These are phyloP conservation scores for Ilex aquifolium DNA, from an alignment of 257 asterid genomes.

Conservation along the genomic window DNA sequence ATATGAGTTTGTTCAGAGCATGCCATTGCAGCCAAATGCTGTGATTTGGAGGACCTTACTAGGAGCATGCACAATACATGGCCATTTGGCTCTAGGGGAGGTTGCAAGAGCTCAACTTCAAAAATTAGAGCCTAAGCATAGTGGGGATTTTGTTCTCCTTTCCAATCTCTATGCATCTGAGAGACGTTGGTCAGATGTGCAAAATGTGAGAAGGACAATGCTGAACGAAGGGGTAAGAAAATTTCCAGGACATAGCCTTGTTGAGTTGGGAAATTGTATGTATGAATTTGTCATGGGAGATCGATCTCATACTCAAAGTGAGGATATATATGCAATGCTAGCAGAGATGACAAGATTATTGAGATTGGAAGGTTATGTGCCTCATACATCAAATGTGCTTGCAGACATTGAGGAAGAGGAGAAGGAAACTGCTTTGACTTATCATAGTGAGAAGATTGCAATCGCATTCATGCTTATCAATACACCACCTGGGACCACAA, in stretches of 20 bases:
- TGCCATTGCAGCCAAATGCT: background rate
- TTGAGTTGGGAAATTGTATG: background rate
- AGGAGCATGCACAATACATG: background rate
- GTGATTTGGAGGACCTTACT: constrained; percentile 3
- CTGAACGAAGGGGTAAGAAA: background rate
- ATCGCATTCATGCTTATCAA: background rate
- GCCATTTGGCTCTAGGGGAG: constrained; percentile 4
- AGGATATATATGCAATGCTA: background rate
- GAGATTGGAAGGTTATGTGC: constrained; percentile 5
- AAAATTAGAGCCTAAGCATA: background rate
- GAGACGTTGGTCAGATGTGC: constrained; percentile 2
- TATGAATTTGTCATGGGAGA: constrained; percentile 1
- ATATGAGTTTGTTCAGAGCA: background rate
- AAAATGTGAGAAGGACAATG: background rate
- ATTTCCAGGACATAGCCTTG: background rate
- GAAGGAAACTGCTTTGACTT: constrained; percentile 1
- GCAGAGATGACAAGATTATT: background rate
- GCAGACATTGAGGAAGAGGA: constrained; percentile 4
- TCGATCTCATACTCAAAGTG: background rate
- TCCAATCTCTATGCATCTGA: constrained; percentile 1
- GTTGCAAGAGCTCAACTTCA: background rate
- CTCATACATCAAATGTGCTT: background rate
- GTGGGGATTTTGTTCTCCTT: background rate
- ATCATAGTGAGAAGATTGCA: constrained; percentile 4
- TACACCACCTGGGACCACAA: background rate